Evolutionary conservation across 805 yeast genomes (phyloP).

Genomic region (Tetrapisispora nanseiensis): DNA sequence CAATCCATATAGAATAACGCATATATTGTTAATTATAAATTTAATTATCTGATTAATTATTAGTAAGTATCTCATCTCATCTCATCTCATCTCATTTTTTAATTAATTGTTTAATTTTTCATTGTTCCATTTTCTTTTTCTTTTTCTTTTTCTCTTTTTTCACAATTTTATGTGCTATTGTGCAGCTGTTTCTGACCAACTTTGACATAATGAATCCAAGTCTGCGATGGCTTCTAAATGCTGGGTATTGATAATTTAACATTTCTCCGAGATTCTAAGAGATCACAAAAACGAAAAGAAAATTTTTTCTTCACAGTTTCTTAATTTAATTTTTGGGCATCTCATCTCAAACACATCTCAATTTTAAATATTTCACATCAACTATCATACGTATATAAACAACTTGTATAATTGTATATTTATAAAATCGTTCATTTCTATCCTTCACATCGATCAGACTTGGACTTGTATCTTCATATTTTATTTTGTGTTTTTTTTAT

Average conservation of each 20-base stretch:
- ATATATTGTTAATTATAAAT: too few species aligned
- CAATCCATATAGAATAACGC: too few species aligned
- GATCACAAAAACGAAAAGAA: background rate
- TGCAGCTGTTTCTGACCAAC: too few species aligned
- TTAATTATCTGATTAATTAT: too few species aligned
- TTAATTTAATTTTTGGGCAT: background rate
- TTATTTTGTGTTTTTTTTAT: too few species aligned
- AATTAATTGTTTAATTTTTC: conserved; percentile 6
- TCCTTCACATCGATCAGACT: too few species aligned
- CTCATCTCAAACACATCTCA: background rate
- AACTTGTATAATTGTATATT: too few species aligned
- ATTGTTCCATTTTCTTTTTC: background rate
- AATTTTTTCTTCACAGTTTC: background rate
- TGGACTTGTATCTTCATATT: too few species aligned
- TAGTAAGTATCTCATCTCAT: conserved; percentile 7
- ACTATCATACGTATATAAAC: background rate
- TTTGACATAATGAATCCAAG: too few species aligned
- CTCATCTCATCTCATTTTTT: conserved; percentile 7
- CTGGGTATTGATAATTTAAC: background rate
- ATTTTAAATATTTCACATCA: background rate
- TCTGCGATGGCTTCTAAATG: background rate
- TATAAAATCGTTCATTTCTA: too few species aligned
- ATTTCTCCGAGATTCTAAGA: background rate
- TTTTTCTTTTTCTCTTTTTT: too few species aligned
- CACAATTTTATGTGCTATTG: too few species aligned